A percentile compares a stretch with the other conserved stretches of the same genome.
Conservation (phyloP, 169 alveolate genomes). For the Perkinsus chesapeaki region DNA sequence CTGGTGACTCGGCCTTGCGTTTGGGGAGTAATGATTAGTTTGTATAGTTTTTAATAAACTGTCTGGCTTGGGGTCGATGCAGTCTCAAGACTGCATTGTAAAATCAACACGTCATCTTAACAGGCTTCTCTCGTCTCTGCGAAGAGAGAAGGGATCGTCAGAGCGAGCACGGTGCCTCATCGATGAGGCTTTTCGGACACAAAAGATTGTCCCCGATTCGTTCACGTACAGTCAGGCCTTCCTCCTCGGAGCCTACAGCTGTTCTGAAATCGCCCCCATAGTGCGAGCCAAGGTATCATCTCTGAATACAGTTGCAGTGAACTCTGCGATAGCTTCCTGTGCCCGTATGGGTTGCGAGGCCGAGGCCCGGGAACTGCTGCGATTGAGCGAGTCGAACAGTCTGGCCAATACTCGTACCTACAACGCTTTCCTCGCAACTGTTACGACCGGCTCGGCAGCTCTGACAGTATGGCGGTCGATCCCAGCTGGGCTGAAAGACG, state of each 20-base stretch:
- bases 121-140: neutral
- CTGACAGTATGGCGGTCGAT: neutral
- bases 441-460: neutral
- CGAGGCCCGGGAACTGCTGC: neutral
- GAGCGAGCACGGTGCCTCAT: neutral
- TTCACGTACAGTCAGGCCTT: neutral
- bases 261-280: neutral
- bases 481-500: neutral
- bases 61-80: too few relatives aligned
- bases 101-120: neutral
- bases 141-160: neutral
- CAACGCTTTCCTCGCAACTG: neutral
- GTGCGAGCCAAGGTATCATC: neutral
- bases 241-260: neutral
- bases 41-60: too few relatives aligned
- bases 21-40: too few relatives aligned
- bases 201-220: neutral
- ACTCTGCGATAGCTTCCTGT: neutral
- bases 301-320: neutral
- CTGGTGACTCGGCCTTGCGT: neutral
- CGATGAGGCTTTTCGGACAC: neutral
- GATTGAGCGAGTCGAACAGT: neutral
- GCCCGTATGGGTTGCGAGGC: neutral
- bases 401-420: neutral
- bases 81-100: neutral